Evolutionary conservation across 768 basidiomycete species (phyloP).

Genomic region (Plicaturopsis crispa): DNA sequence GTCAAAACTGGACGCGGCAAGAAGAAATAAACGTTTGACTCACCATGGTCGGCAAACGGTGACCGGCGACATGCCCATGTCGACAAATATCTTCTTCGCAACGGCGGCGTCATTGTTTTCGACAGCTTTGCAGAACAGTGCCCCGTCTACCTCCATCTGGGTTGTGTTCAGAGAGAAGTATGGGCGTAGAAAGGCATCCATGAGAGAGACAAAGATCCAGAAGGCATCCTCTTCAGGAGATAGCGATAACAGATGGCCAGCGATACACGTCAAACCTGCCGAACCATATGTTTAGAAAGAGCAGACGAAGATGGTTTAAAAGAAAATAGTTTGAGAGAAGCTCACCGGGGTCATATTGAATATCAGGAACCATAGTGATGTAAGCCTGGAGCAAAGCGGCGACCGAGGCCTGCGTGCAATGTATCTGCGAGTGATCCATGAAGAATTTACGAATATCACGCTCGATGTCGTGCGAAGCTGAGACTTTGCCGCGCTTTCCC

Average conservation of each 20-base stretch:
- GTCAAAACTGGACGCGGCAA: not conserved
- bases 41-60: conserved; percentile 62
- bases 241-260: conserved; percentile 64
- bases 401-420: conserved; percentile 44
- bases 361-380: conserved; percentile 79
- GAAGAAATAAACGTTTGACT: conserved; percentile 9
- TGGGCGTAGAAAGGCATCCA: conserved; percentile 76
- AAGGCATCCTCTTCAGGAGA: conserved; percentile 87
- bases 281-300: not conserved
- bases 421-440: conserved; percentile 48
- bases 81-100: conserved; percentile 62
- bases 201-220: conserved; percentile 83
- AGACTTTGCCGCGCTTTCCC: conserved; percentile 44
- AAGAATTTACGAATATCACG: conserved; percentile 50
- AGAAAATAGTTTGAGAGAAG: conserved; percentile 5
- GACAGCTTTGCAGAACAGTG: conserved; percentile 62
- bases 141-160: conserved; percentile 72
- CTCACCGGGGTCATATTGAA: conserved; percentile 59
- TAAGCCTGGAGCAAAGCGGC: conserved; percentile 51
- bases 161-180: conserved; percentile 58
- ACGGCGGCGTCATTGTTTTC: conserved; percentile 50
- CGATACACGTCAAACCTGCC: conserved; percentile 60
- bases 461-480: conserved; percentile 46
- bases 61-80: conserved; percentile 51
- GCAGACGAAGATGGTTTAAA: conserved; percentile 2